Percentiles rank a stretch among this genome's conserved stretches.
Conservation (phyloP, 495 filamentous ascomycete genomes). For the Aspergillus panamensis region DNA sequence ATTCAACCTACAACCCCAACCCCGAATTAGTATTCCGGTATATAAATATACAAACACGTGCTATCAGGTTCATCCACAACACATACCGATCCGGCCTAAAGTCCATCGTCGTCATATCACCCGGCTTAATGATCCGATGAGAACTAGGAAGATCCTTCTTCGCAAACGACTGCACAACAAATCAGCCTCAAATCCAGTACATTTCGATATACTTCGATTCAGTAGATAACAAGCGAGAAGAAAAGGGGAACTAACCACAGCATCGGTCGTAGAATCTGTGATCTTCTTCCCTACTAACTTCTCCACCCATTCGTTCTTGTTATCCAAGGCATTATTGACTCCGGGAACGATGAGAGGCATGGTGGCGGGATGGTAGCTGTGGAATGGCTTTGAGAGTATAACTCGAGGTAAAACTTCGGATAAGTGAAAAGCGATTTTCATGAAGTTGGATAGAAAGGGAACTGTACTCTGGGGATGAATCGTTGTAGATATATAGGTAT, state of each 20-base stretch:
- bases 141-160: constrained; percentile 67
- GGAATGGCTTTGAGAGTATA: neutral
- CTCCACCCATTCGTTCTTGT: constrained; percentile 63
- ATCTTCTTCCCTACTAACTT: constrained; percentile 77
- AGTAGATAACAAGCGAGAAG: neutral
- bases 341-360: constrained; percentile 86
- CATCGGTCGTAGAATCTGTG: constrained; percentile 44
- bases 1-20: constrained; percentile 54
- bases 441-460: neutral
- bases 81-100: constrained; percentile 55
- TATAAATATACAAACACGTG: neutral
- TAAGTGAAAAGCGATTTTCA: neutral
- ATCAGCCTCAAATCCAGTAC: constrained; percentile 4
- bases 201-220: too few species aligned
- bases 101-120: constrained; percentile 59
- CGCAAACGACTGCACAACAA: constrained; percentile 60
- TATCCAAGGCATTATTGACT: constrained; percentile 51
- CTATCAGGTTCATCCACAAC: neutral
- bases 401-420: neutral
- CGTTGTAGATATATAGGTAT: neutral
- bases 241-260: constrained; percentile 32
- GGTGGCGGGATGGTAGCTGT: neutral
- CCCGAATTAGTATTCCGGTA: neutral
- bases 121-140: constrained; percentile 65
- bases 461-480: neutral